Evolutionary conservation across 345 rosid species (phyloP).

Genomic region (Populus euphratica): DNA sequence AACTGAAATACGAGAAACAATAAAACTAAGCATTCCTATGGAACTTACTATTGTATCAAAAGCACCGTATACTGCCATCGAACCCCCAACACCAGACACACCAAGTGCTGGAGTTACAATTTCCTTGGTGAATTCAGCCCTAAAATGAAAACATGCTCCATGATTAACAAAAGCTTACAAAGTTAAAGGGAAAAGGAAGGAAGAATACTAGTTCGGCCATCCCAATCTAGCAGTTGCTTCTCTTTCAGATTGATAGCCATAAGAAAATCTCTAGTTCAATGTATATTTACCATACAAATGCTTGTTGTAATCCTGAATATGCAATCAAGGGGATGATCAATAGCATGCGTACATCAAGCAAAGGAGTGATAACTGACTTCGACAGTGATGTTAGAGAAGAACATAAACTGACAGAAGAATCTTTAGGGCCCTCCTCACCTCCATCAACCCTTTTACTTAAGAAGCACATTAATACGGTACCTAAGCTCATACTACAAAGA

Average conservation of each 20-base stretch:
- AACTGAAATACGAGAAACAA: neutral
- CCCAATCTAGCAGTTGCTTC: neutral
- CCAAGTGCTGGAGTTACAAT: constrained; percentile 78
- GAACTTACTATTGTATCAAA: constrained; percentile 81
- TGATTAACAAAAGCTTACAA: neutral
- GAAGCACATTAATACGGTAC: constrained; percentile 74
- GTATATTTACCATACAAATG: constrained; percentile 75
- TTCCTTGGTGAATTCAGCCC: constrained; percentile 93
- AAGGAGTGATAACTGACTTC: constrained; percentile 59
- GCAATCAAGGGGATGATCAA: constrained; percentile 78
- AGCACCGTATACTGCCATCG: constrained; percentile 93
- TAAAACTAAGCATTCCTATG: neutral
- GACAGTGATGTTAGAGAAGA: constrained; percentile 47
- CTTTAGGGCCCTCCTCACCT: constrained; percentile 42
- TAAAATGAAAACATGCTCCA: constrained; percentile 18
- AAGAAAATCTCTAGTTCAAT: constrained; percentile 1
- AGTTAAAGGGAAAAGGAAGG: constrained; percentile 5
- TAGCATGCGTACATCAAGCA: constrained; percentile 70
- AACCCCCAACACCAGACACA: constrained; percentile 79
- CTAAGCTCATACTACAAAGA: constrained; percentile 70
- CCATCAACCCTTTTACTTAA: constrained; percentile 55
- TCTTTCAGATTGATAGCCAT: constrained; percentile 6
- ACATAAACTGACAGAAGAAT: constrained; percentile 46
- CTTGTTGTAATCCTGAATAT: constrained; percentile 91
- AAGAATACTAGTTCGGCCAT: neutral